phyloP scores from a whole-genome alignment of 2,329 filamentous ascomycete genomes.

The Clarireedia hainanense region DNA sequence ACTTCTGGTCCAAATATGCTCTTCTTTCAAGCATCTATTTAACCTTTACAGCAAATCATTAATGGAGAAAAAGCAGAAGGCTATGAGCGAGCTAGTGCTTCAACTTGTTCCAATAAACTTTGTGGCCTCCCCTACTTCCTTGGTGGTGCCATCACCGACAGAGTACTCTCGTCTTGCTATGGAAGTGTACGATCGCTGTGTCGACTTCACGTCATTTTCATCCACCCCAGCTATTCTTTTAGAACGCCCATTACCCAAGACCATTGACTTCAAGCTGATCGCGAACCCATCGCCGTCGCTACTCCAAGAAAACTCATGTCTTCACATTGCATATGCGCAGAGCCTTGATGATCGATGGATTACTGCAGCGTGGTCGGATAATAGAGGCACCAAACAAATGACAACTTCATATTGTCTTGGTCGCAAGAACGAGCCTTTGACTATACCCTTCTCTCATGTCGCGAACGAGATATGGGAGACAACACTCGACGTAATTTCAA shows the following conservation, averaged over 20 bases:
- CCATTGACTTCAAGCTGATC: slow-evolving; percentile 67
- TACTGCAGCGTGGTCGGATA: slow-evolving; percentile 74
- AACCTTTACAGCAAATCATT: slow-evolving; percentile 50
- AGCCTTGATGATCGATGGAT: slow-evolving; percentile 74
- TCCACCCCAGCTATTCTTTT: slow-evolving; percentile 66
- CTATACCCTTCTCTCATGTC: slow-evolving; percentile 52
- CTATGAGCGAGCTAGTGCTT: slow-evolving; percentile 61
- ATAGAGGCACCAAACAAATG: slow-evolving; percentile 63
- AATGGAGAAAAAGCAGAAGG: slow-evolving; percentile 39
- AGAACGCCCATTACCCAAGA: slow-evolving; percentile 60
- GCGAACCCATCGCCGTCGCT: slow-evolving; percentile 63
- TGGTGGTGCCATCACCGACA: slow-evolving; percentile 53
- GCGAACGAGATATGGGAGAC: slow-evolving; percentile 71
- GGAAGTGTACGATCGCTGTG: slow-evolving; percentile 72
- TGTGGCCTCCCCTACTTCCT: slow-evolving; percentile 53
- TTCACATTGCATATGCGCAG: slow-evolving; percentile 72
- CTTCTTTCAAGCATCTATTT: slow-evolving; percentile 65
- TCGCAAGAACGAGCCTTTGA: slow-evolving; percentile 44
- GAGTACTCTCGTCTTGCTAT: slow-evolving; percentile 58
- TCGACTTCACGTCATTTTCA: slow-evolving; percentile 45
- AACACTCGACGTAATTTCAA: slow-evolving; percentile 64
- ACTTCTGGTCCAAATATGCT: slow-evolving; percentile 62
- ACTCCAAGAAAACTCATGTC: slow-evolving; percentile 68
- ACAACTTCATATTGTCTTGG: slow-evolving; percentile 66
- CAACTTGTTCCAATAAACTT: slow-evolving; percentile 65